A percentile compares a stretch with the other conserved stretches of the same genome.
These are phyloP conservation scores for Nakaseomyces sp. DNA, from an alignment of 1,139 yeast species.

Conservation along the genomic window DNA sequence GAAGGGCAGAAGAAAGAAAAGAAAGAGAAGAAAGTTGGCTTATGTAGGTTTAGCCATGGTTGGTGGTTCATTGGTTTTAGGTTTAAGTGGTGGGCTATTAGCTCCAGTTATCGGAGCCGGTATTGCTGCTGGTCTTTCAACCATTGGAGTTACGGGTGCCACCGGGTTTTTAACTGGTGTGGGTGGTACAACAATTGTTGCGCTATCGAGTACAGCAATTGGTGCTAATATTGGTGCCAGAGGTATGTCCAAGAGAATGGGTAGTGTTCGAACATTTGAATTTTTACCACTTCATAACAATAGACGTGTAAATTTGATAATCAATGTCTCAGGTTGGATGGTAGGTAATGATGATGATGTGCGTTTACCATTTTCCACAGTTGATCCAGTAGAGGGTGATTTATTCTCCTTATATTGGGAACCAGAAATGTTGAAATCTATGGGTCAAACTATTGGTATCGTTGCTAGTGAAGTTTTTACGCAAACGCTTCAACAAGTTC, in stretches of 20 bases:
- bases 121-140: slow-evolving; percentile 90
- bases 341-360: slow-evolving; percentile 93
- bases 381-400: slow-evolving; percentile 98
- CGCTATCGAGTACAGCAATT: slow-evolving; percentile 81
- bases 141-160: slow-evolving; percentile 90
- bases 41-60: slow-evolving; percentile 92
- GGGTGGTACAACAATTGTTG: slow-evolving; percentile 92
- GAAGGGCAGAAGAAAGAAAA: slow-evolving; percentile 57
- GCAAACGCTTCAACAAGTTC: slow-evolving; percentile 86
- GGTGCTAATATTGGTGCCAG: slow-evolving; percentile 84
- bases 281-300: slow-evolving; percentile 87
- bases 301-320: slow-evolving; percentile 73
- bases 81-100: slow-evolving; percentile 85
- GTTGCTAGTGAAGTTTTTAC: slow-evolving; percentile 90
- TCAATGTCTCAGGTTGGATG: slow-evolving; percentile 99
- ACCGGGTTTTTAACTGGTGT: slow-evolving; percentile 89
- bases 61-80: slow-evolving; percentile 94
- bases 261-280: slow-evolving; percentile 89
- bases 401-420: slow-evolving; percentile 90
- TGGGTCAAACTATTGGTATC: slow-evolving; percentile 92
- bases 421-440: slow-evolving; percentile 92
- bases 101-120: slow-evolving; percentile 99
- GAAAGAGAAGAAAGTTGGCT: slow-evolving; percentile 60
- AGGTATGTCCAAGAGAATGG: slow-evolving; percentile 82
- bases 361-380: slow-evolving; percentile 88